A percentile compares a stretch with the other conserved stretches of the same genome.
phyloP scores from a whole-genome alignment of 1,284 basidiomycete species.

The Heterobasidion irregulare region DNA sequence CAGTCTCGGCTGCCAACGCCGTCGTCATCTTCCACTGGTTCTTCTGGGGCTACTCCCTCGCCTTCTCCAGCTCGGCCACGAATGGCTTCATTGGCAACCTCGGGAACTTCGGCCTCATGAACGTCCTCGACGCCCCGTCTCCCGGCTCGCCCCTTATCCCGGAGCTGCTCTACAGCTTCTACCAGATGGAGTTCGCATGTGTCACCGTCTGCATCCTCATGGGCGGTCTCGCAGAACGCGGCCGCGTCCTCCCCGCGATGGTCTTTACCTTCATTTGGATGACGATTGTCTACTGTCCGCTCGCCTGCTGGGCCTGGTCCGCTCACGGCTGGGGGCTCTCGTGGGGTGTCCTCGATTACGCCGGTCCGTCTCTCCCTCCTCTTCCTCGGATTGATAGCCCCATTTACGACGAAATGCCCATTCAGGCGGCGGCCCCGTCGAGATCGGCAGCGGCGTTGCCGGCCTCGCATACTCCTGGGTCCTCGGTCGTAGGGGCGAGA shows the following conservation, averaged over 20 bases:
- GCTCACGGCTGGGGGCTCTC: conserved; percentile 81
- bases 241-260: conserved; percentile 82
- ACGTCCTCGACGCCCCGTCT: conserved; percentile 72
- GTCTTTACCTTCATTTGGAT: conserved; percentile 85
- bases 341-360: conserved; percentile 88
- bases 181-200: conserved; percentile 84
- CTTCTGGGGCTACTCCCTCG: conserved; percentile 80
- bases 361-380: conserved; percentile 33
- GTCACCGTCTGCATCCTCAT: conserved; percentile 72
- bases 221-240: conserved; percentile 84
- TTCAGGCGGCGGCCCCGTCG: conserved; percentile 84
- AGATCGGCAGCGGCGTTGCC: conserved; percentile 84
- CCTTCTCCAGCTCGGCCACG: conserved; percentile 70
- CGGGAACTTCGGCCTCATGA: conserved; percentile 56
- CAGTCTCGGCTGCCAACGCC: conserved; percentile 62
- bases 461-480: conserved; percentile 88
- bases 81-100: conserved; percentile 80
- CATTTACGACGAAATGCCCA: background rate
- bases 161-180: conserved; percentile 74
- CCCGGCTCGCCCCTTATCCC: conserved; percentile 69
- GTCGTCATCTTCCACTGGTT: conserved; percentile 88
- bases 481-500: conserved; percentile 67
- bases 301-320: conserved; percentile 76
- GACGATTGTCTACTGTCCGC: conserved; percentile 77
- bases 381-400: background rate